A percentile compares a stretch with the other conserved stretches of the same genome.
Conservation (phyloP, 495 filamentous ascomycete genomes). For the Penicillium simplicissimum region DNA sequence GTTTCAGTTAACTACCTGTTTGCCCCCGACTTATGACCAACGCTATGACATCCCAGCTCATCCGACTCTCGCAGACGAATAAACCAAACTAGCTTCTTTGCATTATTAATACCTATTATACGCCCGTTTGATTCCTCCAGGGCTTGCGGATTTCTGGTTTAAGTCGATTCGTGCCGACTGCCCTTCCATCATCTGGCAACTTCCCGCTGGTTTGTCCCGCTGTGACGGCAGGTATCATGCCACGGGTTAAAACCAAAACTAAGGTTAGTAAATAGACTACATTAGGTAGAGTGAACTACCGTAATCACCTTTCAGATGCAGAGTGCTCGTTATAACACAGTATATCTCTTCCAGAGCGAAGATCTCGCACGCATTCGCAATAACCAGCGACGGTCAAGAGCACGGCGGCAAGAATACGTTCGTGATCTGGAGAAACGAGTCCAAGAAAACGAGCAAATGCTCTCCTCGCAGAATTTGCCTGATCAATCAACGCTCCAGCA, state of each 20-base stretch:
- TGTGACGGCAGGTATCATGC: background rate
- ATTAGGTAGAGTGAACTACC: background rate
- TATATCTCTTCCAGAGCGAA: slow-evolving; percentile 4
- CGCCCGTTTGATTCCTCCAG: background rate
- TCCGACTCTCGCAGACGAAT: background rate
- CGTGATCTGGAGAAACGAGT: slow-evolving; percentile 54
- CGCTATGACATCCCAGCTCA: background rate
- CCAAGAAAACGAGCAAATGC: background rate
- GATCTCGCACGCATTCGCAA: slow-evolving; percentile 45
- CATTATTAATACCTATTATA: background rate
- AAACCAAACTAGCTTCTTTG: background rate
- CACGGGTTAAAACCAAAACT: too few species aligned
- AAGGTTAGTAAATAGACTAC: background rate
- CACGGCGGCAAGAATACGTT: slow-evolving; percentile 69
- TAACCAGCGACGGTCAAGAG: slow-evolving; percentile 72
- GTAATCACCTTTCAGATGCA: background rate
- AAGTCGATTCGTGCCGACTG: background rate
- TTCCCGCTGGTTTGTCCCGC: background rate
- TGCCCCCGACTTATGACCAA: background rate
- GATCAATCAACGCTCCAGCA: slow-evolving; percentile 1
- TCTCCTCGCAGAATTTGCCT: background rate
- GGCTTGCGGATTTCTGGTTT: background rate
- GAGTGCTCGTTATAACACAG: background rate
- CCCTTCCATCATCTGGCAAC: background rate
- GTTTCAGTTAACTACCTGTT: background rate